Evolutionary conservation across 306 rosid species (phyloP).

Genomic region (Rubus parviflorus): DNA sequence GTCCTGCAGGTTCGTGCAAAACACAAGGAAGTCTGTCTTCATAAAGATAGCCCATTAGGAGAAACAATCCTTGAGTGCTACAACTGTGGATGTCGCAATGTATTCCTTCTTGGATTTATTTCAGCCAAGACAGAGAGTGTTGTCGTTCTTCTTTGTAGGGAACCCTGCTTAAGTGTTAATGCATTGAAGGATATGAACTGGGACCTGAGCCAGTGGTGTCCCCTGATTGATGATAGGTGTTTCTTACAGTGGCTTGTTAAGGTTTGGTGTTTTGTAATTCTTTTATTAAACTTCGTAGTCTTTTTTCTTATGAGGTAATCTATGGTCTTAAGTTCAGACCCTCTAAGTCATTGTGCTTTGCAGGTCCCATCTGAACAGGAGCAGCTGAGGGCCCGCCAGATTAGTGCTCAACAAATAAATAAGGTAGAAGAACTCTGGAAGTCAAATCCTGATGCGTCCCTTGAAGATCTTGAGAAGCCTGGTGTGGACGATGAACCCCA

Average conservation of each 20-base stretch:
- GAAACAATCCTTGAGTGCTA: conserved; percentile 99
- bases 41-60: conserved; percentile 96
- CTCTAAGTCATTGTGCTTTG: conserved; percentile 28
- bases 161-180: conserved; percentile 98
- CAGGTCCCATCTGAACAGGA: conserved; percentile 99
- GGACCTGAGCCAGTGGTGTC: conserved; percentile 99
- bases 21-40: conserved; percentile 98
- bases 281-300: conserved; percentile 8
- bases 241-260: conserved; percentile 99
- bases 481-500: conserved; percentile 99
- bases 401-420: conserved; percentile 98
- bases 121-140: conserved; percentile 99
- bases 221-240: conserved; percentile 98
- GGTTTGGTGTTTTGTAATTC: conserved; percentile 44
- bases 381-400: conserved; percentile 99
- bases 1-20: conserved; percentile 87
- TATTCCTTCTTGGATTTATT: conserved; percentile 95
- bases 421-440: conserved; percentile 99
- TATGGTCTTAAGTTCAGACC: background rate
- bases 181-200: conserved; percentile 99
- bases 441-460: conserved; percentile 97
- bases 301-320: background rate
- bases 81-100: conserved; percentile 98
- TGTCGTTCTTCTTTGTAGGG: conserved; percentile 97
- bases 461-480: conserved; percentile 98